Percentiles rank a stretch among this genome's conserved stretches.
Conservation (phyloP, 352 stramenopile genomes). For the Phytophthora citrophthora region DNA sequence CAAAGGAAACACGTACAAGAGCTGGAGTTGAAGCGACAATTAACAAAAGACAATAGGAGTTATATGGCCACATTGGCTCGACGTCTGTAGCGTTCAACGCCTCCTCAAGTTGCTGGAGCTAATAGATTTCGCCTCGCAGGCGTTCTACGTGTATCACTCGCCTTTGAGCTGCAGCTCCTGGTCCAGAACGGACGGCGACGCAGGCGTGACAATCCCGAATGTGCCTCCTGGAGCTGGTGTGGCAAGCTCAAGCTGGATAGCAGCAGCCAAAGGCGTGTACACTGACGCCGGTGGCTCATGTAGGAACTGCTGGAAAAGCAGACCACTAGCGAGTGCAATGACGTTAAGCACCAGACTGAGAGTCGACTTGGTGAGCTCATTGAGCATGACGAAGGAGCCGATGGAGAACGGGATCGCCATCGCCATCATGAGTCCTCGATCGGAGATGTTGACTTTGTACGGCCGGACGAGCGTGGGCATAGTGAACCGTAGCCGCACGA, state of each 20-base stretch:
- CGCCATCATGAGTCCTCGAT: slow-evolving; percentile 44
- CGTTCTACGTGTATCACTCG: slow-evolving; percentile 8
- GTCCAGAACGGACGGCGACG: slow-evolving; percentile 15
- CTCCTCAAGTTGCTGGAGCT: slow-evolving; percentile 1
- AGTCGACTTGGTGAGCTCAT: slow-evolving; percentile 69
- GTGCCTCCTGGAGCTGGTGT: slow-evolving; percentile 22
- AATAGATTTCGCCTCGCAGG: slow-evolving; percentile 13
- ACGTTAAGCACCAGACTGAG: slow-evolving; percentile 62
- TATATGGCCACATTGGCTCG: slow-evolving; percentile 9
- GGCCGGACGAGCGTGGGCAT: slow-evolving; percentile 74
- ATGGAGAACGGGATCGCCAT: slow-evolving; percentile 68
- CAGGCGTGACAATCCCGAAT: slow-evolving; percentile 28
- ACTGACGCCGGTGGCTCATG: slow-evolving; percentile 43
- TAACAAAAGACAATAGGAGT: slow-evolving; percentile 25
- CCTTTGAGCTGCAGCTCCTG: slow-evolving; percentile 28
- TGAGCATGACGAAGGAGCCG: slow-evolving; percentile 67
- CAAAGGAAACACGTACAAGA: slow-evolving; percentile 12
- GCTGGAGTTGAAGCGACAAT: slow-evolving; percentile 20
- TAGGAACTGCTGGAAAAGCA: slow-evolving; percentile 66
- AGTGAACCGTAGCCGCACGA: slow-evolving; percentile 89
- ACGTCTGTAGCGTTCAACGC: slow-evolving; percentile 11
- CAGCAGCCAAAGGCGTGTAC: slow-evolving; percentile 40
- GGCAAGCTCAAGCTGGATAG: slow-evolving; percentile 36
- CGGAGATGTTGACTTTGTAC: slow-evolving; percentile 78
- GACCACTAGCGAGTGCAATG: slow-evolving; percentile 51